These are phyloP conservation scores for Backusella tarrabulga DNA, from an alignment of 192 early-diverging fungal genomes.

Conservation along the genomic window DNA sequence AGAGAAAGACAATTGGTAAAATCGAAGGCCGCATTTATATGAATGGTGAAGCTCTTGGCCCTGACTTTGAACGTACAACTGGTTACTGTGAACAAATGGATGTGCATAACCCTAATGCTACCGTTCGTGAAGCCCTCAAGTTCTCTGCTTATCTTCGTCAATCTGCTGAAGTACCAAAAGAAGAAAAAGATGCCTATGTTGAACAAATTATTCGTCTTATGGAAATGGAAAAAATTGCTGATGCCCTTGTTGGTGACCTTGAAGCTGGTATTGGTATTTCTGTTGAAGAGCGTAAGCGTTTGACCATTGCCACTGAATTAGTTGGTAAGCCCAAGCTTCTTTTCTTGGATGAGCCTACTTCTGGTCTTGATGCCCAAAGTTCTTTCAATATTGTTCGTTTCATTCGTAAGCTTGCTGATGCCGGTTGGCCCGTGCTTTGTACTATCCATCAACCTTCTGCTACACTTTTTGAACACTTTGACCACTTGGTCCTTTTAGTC, in stretches of 20 bases:
- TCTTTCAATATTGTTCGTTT: constrained; percentile 78
- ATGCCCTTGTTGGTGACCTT: constrained; percentile 71
- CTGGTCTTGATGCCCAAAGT: constrained; percentile 80
- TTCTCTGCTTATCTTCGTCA: constrained; percentile 78
- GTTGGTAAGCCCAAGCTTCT: constrained; percentile 76
- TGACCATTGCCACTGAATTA: constrained; percentile 85
- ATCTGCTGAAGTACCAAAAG: constrained; percentile 57
- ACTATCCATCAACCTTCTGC: constrained; percentile 90
- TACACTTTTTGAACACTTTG: constrained; percentile 83
- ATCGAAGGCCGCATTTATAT: constrained; percentile 72
- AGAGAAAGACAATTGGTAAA: constrained; percentile 73
- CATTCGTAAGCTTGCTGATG: constrained; percentile 61
- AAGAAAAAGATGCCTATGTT: constrained; percentile 70
- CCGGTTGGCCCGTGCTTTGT: constrained; percentile 70
- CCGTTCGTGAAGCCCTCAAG: constrained; percentile 73
- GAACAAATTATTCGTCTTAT: constrained; percentile 74
- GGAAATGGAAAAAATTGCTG: constrained; percentile 71
- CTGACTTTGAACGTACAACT: constrained; percentile 67
- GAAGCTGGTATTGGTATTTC: constrained; percentile 77
- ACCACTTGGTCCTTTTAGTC: constrained; percentile 75
- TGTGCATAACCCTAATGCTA: constrained; percentile 72
- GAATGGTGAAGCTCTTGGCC: constrained; percentile 53
- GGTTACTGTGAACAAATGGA: constrained; percentile 88
- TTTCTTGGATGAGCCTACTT: constrained; percentile 91
- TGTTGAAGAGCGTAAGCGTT: constrained; percentile 84